phyloP scores from a whole-genome alignment of 106 monocot genomes.

The Narthecium ossifragum region DNA sequence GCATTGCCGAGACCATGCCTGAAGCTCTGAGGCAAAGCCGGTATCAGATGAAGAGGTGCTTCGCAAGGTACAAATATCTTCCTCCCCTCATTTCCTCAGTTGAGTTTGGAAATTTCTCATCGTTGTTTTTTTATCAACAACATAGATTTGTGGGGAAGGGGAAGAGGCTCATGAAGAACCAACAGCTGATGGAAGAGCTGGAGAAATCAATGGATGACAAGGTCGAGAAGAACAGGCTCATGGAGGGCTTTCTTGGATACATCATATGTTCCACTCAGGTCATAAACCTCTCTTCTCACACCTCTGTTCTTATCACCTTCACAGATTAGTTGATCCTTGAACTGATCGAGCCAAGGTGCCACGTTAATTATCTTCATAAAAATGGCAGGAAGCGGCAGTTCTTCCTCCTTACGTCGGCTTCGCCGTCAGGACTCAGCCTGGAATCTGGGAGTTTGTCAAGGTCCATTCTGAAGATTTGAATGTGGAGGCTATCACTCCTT shows the following conservation, averaged over 20 bases:
- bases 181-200: constrained; percentile 71
- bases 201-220: constrained; percentile 84
- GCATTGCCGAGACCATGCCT: constrained; percentile 86
- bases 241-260: constrained; percentile 94
- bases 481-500: constrained; percentile 61
- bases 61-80: constrained; percentile 35
- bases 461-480: constrained; percentile 65
- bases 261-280: constrained; percentile 92
- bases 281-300: too few relatives aligned
- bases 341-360: background rate
- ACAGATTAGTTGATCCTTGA: background rate
- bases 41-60: constrained; percentile 36
- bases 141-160: constrained; percentile 52
- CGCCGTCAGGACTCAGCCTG: constrained; percentile 75
- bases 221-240: constrained; percentile 63
- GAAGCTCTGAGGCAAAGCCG: constrained; percentile 66
- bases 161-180: constrained; percentile 85
- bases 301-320: background rate
- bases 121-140: background rate
- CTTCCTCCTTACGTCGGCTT: constrained; percentile 74
- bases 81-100: background rate
- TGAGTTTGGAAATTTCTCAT: background rate
- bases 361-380: background rate
- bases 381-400: constrained; percentile 73
- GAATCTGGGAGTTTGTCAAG: constrained; percentile 92